A percentile compares a stretch with the other conserved stretches of the same genome.
phyloP scores from a whole-genome alignment of 2,329 filamentous ascomycete species.

The Fusarium musae region DNA sequence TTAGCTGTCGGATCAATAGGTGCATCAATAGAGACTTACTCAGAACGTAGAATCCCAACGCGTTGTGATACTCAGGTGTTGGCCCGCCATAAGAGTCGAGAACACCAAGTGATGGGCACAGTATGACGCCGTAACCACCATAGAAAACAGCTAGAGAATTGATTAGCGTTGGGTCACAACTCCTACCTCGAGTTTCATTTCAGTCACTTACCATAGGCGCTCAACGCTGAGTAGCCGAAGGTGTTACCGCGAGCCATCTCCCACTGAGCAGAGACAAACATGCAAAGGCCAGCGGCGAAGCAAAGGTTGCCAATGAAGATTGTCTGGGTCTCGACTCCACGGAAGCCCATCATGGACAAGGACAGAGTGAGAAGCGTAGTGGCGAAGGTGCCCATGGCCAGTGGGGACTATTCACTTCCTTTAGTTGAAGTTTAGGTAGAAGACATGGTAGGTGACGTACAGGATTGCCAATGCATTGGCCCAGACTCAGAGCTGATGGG shows the following conservation, averaged over 20 bases:
- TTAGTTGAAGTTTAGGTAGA: not conserved
- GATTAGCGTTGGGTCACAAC: not conserved
- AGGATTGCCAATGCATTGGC: constrained; percentile 19
- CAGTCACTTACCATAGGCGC: constrained; percentile 38
- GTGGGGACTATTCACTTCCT: constrained; percentile 9
- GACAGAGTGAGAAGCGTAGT: constrained; percentile 44
- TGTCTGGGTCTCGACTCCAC: constrained; percentile 43
- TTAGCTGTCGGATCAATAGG: not conserved
- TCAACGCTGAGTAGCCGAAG: constrained; percentile 45
- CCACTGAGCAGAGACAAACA: constrained; percentile 47
- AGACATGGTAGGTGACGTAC: not conserved
- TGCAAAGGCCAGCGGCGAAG: constrained; percentile 44
- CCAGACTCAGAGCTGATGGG: not conserved
- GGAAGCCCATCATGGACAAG: constrained; percentile 46
- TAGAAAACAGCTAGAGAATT: constrained; percentile 39
- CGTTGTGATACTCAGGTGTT: constrained; percentile 44
- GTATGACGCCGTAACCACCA: constrained; percentile 43
- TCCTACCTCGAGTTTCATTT: rapidly evolving
- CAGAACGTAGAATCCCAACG: constrained; percentile 45
- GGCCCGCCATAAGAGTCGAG: constrained; percentile 42
- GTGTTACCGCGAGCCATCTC: constrained; percentile 44
- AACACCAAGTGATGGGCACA: constrained; percentile 41
- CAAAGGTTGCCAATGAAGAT: constrained; percentile 46
- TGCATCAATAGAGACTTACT: constrained; percentile 8
- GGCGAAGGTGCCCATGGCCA: constrained; percentile 47